Base-by-base conservation (phyloP, 108 stramenopile species). In the Discostella pseudostelligera region DNA sequence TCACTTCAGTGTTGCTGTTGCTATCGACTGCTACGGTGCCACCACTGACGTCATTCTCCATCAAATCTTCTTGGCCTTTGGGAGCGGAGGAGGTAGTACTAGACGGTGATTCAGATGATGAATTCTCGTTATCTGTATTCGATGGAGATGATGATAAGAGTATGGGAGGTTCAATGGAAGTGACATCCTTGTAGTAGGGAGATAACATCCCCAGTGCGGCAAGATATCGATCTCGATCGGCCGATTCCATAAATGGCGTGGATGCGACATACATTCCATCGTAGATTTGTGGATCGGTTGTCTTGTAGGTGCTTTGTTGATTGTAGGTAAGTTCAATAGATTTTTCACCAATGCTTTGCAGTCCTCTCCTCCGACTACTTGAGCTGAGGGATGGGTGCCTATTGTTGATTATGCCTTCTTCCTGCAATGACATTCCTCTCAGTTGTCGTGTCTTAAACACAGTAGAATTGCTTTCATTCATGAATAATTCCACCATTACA, bases 121-220 rank as follows among this genome's bases (percentile, higher is more conserved):
- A 37, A 2, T 62, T 35, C 16, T 57, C 20, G 39, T 16, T 43
- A 28, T 8, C 45, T 11, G 26, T 8, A 25, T 40, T n/a, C 25
- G 45, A 32, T 3, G 55, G 16, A n/a, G 45, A 13, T 32, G 55
- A 11, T 9, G 45, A 13, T 32, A 44, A 11, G 20, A 21, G 9
- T 35, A 48, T 0, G 12, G 39, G 8, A 32, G 28, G 51, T 6
- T 32, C 29, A 4, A 57, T 55, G 24, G 44, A 43, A 0, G 45
- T 46, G 13, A 67, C 46, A 36, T 8, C 46, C 1, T 42, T 28
- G 39, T 67, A 67, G 42, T 57, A 47, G 2, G 55, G 8, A 1
- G 44, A 48, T 21, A 44, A 55, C 45, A 16, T 16, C 12, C 20
- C 8, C 9, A 67, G 39, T 19, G 37, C 43, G 12, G 17, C 21